Evolutionary conservation across 108 stramenopile species (phyloP), one percentile per base, ranked within the genome.

Genomic region (Discostella pseudostelligera): DNA sequence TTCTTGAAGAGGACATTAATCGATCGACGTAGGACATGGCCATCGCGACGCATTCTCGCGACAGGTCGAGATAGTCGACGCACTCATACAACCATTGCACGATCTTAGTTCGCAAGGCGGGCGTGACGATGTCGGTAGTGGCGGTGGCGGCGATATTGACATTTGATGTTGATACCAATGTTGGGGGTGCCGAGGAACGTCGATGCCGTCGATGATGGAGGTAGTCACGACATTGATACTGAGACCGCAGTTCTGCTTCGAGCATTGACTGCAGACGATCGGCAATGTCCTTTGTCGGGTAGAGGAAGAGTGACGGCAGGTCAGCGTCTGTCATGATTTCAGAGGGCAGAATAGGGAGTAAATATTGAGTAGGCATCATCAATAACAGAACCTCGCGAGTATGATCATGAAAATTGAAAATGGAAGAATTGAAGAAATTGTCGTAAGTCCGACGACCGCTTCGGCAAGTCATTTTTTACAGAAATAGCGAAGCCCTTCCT

Each of bases 1-100:
- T 8, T 16, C 21, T 22, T 22, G 47, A 79, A 0, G 67, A 78
- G 39, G 71, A 55, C 71, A 88, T 50, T 70, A 84, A 84, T 14
- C 84, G 84, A 81, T 88, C 87, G 25, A 84, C 67, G 59, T 81
- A 84, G 20, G 70, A 61, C 67, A 88, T 66, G 24, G 87, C 81
- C 48, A 84, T 54, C 3, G 70, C 72, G 51, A 84, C 82, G 13
- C 81, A 84, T 51, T 85, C 83, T 13, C 78, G 74, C 8, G 60
- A 57, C 43, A 85, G 80, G 7, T 72, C 50, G 58, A 80, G 80
- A 65, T 72, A 84, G 59, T 82, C 81, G 28, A 81, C 79, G 19
- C 85, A 80, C 16, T 84, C 65, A 47, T 72, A 74, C 22, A 81
- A 79, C 87, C 87, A 88, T 49, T 74, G 74, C 32, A 77, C 81